phyloP scores from a whole-genome alignment of 257 asterid species.

The Craterostigma plantagineum region DNA sequence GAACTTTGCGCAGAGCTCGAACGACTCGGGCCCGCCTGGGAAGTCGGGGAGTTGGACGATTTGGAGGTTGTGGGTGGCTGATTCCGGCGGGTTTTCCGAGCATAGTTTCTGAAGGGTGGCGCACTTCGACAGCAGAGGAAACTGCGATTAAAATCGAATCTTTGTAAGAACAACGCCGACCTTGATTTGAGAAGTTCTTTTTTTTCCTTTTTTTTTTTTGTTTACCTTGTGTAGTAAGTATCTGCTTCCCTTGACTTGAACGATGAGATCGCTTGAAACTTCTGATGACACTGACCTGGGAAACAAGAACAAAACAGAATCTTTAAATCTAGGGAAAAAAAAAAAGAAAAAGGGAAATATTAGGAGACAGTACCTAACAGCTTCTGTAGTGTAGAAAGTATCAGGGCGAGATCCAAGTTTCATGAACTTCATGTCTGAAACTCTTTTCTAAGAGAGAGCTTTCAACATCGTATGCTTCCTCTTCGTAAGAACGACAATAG shows the following conservation, averaged over 20 bases:
- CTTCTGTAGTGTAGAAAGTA: conserved; percentile 57
- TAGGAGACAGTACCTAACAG: conserved; percentile 30
- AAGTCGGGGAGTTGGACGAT: conserved; percentile 60
- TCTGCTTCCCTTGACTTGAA: conserved; percentile 62
- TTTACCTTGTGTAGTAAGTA: conserved; percentile 79
- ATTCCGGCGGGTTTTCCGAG: conserved; percentile 41
- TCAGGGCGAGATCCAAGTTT: conserved; percentile 79
- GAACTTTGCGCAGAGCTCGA: conserved; percentile 85
- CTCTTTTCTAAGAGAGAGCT: no score
- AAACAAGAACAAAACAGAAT: conserved; percentile 8
- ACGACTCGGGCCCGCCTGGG: conserved; percentile 72
- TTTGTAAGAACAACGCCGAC: no score
- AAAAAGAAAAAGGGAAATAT: background rate
- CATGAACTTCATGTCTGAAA: conserved; percentile 65
- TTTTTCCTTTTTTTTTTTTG: no score
- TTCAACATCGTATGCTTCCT: no score
- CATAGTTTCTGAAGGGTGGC: conserved; percentile 45
- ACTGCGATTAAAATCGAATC: conserved; percentile 25
- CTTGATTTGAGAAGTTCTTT: no score
- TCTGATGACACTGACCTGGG: conserved; percentile 79
- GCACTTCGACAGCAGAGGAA: conserved; percentile 83
- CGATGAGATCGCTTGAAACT: conserved; percentile 65
- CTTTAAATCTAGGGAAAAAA: background rate
- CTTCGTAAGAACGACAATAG: no score
- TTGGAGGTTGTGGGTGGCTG: conserved; percentile 28